phyloP scores from a whole-genome alignment of 768 basidiomycete genomes.

The Udeniomyces megalosporus region DNA sequence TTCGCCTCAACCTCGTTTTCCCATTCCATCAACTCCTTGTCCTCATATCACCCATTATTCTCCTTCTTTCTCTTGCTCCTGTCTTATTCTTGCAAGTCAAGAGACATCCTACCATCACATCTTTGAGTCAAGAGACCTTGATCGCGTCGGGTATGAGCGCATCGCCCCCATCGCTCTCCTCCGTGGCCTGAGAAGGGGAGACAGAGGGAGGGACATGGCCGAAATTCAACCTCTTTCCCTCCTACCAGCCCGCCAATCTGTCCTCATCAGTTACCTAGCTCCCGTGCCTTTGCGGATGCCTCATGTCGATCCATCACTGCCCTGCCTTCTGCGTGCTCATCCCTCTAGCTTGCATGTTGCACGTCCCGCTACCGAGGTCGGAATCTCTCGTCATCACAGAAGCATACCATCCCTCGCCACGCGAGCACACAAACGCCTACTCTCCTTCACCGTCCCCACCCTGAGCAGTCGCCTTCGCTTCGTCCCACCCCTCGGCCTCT shows the following conservation, averaged over 20 bases:
- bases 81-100: no score
- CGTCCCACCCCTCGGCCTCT: conserved; percentile 21
- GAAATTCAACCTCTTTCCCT: neutral
- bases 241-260: no score
- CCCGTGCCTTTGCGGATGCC: no score
- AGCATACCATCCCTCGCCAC: no score
- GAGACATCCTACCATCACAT: no score
- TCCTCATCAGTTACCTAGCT: no score
- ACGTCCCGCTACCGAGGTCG: neutral
- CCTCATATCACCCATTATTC: neutral
- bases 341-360: neutral
- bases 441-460: no score
- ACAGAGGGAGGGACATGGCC: neutral
- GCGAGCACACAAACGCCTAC: no score
- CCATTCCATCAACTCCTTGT: neutral
- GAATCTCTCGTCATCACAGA: neutral
- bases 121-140: neutral
- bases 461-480: neutral
- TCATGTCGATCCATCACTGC: neutral
- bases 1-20: neutral
- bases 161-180: neutral
- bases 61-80: neutral
- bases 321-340: neutral
- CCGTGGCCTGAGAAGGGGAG: neutral
- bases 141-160: neutral